Conservation (phyloP, 495 filamentous ascomycete genomes). For the Mycothermus thermophilus region DNA sequence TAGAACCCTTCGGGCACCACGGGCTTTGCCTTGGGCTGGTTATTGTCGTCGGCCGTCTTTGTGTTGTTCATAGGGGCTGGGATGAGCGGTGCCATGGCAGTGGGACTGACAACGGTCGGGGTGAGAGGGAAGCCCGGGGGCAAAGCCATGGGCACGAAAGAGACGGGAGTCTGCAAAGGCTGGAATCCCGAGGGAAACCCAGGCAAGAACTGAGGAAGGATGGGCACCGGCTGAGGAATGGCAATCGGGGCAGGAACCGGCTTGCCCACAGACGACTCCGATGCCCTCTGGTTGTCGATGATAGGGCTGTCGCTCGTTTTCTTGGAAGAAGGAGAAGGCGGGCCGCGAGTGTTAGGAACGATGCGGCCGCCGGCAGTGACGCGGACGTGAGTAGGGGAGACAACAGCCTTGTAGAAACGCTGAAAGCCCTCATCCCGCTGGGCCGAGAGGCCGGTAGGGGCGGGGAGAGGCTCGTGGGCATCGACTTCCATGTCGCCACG, state of each 20-base stretch:
- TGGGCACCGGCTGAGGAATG: constrained; percentile 8
- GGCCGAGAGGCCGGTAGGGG: constrained; percentile 28
- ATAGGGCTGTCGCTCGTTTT: constrained; percentile 21
- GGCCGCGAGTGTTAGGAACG: constrained; percentile 41
- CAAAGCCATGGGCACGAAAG: constrained; percentile 18
- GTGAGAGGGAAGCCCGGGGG: constrained; percentile 13
- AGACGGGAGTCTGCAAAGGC: constrained; percentile 15
- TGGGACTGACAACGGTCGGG: constrained; percentile 6
- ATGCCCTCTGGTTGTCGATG: constrained; percentile 5
- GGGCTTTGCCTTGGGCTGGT: constrained; percentile 26
- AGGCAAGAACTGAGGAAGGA: constrained; percentile 12
- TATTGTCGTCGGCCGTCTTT: constrained; percentile 19
- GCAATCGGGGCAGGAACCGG: constrained; percentile 3
- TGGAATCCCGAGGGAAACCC: constrained; percentile 19
- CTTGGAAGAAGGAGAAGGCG: constrained; percentile 30
- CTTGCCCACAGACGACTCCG: constrained; percentile 5
- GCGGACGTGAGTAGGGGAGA: constrained; percentile 40
- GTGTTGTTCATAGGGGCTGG: constrained; percentile 11
- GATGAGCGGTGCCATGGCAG: constrained; percentile 2
- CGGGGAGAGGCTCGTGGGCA: constrained; percentile 28
- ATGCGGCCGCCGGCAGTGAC: constrained; percentile 43
- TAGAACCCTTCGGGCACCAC: constrained; percentile 33
- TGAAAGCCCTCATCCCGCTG: constrained; percentile 42
- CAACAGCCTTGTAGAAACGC: constrained; percentile 41
- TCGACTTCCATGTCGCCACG: constrained; percentile 23